Evolutionary conservation across 2,329 filamentous ascomycete genomes (phyloP).

Genomic region (Aureobasidium sp.): DNA sequence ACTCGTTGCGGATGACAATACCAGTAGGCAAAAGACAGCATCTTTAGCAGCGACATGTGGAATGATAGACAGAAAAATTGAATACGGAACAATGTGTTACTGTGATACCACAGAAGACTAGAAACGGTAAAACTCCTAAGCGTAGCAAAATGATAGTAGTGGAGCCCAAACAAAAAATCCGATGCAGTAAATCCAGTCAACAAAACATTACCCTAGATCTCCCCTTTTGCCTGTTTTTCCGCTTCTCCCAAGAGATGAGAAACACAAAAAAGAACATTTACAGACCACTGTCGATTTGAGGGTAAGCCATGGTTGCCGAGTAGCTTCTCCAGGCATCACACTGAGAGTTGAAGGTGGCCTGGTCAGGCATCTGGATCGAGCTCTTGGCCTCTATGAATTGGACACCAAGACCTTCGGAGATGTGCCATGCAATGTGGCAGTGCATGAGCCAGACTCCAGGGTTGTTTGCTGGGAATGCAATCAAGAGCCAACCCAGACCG

Average conservation of each 20-base stretch:
- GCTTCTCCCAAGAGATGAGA: not conserved
- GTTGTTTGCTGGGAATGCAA: constrained; percentile 47
- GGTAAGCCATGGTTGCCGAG: constrained; percentile 26
- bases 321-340: constrained; percentile 32
- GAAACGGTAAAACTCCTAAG: not conserved
- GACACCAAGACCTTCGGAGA: constrained; percentile 50
- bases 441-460: constrained; percentile 40
- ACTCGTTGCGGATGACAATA: too few relatives aligned
- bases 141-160: not conserved
- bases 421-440: constrained; percentile 54
- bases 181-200: too few relatives aligned
- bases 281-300: constrained; percentile 35
- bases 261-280: constrained; percentile 16
- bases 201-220: not conserved
- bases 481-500: constrained; percentile 39
- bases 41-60: too few relatives aligned
- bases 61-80: not conserved
- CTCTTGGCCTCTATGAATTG: constrained; percentile 45
- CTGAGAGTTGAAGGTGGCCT: constrained; percentile 23
- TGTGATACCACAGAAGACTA: not conserved
- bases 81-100: not conserved
- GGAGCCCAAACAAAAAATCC: not conserved
- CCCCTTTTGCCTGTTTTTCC: not conserved
- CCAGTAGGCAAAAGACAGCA: too few relatives aligned
- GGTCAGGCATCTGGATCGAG: constrained; percentile 26